Evolutionary conservation across 176 grass and related monocot species (phyloP), one percentile per base, ranked within the genome.

Genomic region (Paspalum notatum): DNA sequence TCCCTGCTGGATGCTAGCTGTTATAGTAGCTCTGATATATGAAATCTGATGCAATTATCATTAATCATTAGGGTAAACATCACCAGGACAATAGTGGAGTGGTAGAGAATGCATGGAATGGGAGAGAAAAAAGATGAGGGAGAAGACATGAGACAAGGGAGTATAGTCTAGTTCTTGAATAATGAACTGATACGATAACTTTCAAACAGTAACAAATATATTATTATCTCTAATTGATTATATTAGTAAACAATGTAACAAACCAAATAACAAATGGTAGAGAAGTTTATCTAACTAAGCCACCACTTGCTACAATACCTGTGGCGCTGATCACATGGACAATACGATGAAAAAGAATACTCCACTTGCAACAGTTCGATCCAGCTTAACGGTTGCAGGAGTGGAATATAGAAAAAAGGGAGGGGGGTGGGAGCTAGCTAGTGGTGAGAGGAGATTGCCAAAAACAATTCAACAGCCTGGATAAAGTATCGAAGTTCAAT

Each of bases 371-470:
- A 37, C 43, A 59, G 51, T 59, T 17, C 22, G 22, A 38, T 47
- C 18, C 41, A 78, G 21, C 37, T 85, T 71, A 53, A 67, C 20
- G 17, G 3, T 62, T 78, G 15, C 40, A 43, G 66, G 10, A 71
- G 13, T n/a, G 45, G 9, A 71, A 71, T 3, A 67, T n/a, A 25
- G 43, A 42, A 25, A 9, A 27, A 15, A 9, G 25, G 3, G 25
- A 27, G 47, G 17, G 4, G n/a, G n/a, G n/a, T n/a, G n/a, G n/a
- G 26, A 16, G 22, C 2, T 68, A 47, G 42, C 13, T 69, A 46
- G 44, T 25, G 42, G 20, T 40, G 68, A 68, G 9, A 48, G n/a
- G 46, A 11, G 45, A 47, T 51, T 63, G 75, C 56, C 53, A 51
- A 77, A 72, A 78, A 55, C 48, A 24, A 24, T 43, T 79, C 10